Base-by-base conservation (phyloP, 805 yeast genomes). In the Starmerella stigmatis region DNA sequence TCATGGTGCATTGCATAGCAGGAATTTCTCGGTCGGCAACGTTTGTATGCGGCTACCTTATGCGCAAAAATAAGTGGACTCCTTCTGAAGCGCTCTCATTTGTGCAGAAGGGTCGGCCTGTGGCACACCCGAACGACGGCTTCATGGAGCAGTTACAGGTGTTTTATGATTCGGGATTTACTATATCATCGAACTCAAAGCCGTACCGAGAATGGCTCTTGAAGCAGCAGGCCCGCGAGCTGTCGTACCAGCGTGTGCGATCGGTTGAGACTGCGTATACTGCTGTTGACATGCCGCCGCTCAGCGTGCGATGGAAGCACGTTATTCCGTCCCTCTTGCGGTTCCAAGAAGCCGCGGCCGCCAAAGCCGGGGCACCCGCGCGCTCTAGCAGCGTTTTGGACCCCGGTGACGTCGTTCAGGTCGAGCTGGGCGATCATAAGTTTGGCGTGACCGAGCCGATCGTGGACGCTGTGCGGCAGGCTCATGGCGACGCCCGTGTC, bases 11-110 rank as follows among this genome's bases (percentile, higher is more conserved):
- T 46, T 67, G 72, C 62, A 84, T 89, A 48, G 96, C 94, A 23
- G 98, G 98, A 1, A 84, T 85, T 23, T 86, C 96, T 1, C 70
- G 98, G 52, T 83, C 95, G 5, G 89, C 83, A 0, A 79, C 96
- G 0, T 79, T 86, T 13, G 78, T 80, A 29, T 77, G 84, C 40
- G 94, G 96, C 0, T 94, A 85, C 61, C 75, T 88, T 34, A 89
- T 92, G 96, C 74, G 78, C 59, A 67, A 86, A 41, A 70, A 81
- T 60, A 68, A 86, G 56, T 53, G 53, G 55, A 64, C 67, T 11
- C 64, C 75, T 15, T 67, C 72, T 13, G 78, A 77, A 51, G 82
- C 96, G 0, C 55, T 84, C 7, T 79, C 81, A 63, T 89, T 89
- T 0, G 79, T 89, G n/a, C 71, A 69, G 50, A 63, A 88, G 50